A percentile compares a stretch with the other conserved stretches of the same genome.
phyloP scores from a whole-genome alignment of 2,329 filamentous ascomycete genomes.

The Colletotrichum echinochloae region DNA sequence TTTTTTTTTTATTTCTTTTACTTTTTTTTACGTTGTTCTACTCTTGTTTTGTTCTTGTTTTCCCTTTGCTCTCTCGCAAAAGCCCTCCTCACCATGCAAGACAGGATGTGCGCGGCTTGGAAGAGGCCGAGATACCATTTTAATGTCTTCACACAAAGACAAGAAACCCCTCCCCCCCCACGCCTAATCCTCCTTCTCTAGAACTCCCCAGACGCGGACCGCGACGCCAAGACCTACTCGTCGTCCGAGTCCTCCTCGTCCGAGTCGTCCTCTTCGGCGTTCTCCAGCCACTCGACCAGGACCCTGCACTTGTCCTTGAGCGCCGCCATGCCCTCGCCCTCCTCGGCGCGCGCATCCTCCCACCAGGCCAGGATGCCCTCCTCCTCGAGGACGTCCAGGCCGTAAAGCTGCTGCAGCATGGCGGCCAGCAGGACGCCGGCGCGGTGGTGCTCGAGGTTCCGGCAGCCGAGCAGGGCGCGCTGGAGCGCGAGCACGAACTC shows the following conservation, averaged over 20 bases:
- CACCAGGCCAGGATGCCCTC: constrained; percentile 93
- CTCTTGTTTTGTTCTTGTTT: not conserved
- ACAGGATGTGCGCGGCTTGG: not conserved
- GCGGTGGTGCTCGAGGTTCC: constrained; percentile 64
- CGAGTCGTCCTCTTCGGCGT: constrained; percentile 72
- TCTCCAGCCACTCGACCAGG: constrained; percentile 86
- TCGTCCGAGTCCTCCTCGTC: constrained; percentile 50
- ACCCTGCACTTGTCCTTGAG: constrained; percentile 80
- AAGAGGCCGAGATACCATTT: not conserved
- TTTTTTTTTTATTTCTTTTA: not conserved
- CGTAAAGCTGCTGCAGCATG: constrained; percentile 86
- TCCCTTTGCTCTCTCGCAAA: not conserved
- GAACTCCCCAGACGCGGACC: not conserved
- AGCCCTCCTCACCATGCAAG: not conserved
- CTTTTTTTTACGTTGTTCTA: not conserved
- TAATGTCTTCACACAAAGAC: not conserved
- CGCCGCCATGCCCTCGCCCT: constrained; percentile 74
- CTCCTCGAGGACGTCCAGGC: constrained; percentile 86
- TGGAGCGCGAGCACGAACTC: constrained; percentile 88
- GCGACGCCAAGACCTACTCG: constrained; percentile 39
- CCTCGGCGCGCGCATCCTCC: constrained; percentile 76
- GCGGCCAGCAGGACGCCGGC: constrained; percentile 77
- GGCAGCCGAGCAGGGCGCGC: constrained; percentile 77
- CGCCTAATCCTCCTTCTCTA: not conserved
- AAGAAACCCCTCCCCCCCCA: too few species aligned